Conservation (phyloP, 306 rosid species). For the Prunus mongolica region DNA sequence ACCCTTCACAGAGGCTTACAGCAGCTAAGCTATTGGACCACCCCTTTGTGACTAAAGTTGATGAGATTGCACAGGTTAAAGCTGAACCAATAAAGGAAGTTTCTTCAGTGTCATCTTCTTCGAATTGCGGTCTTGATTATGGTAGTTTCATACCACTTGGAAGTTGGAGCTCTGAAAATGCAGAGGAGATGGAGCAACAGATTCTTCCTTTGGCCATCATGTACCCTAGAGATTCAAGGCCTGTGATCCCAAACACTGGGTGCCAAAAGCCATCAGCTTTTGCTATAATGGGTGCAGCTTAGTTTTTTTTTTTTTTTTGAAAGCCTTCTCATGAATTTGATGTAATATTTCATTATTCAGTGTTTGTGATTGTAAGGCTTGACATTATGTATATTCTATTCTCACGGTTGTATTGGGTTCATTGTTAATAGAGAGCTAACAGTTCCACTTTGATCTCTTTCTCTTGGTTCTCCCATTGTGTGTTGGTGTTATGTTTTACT, state of each 20-base stretch:
- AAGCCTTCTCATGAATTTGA: neutral
- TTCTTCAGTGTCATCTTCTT: neutral
- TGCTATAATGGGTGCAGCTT: neutral
- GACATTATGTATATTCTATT: neutral
- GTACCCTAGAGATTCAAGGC: no score
- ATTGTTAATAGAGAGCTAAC: neutral
- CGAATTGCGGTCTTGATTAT: no score
- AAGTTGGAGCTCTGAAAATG: neutral
- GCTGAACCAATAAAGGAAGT: neutral
- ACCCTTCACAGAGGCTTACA: neutral
- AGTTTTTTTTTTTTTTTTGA: neutral
- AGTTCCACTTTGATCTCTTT: neutral
- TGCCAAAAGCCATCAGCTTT: neutral
- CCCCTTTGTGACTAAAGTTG: neutral
- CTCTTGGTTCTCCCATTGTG: neutral
- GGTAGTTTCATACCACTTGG: neutral
- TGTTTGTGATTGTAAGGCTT: neutral
- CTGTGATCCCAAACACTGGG: neutral
- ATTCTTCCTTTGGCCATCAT: neutral
- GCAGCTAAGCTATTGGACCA: conserved; percentile 1
- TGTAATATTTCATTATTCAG: neutral
- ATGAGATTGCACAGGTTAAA: neutral
- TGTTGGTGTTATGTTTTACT: no score
- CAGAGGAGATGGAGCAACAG: neutral
- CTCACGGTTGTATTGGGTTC: neutral